Percentiles rank a stretch among this genome's conserved stretches.
phyloP scores from a whole-genome alignment of 768 basidiomycete genomes.

The Wakefieldia striispora region DNA sequence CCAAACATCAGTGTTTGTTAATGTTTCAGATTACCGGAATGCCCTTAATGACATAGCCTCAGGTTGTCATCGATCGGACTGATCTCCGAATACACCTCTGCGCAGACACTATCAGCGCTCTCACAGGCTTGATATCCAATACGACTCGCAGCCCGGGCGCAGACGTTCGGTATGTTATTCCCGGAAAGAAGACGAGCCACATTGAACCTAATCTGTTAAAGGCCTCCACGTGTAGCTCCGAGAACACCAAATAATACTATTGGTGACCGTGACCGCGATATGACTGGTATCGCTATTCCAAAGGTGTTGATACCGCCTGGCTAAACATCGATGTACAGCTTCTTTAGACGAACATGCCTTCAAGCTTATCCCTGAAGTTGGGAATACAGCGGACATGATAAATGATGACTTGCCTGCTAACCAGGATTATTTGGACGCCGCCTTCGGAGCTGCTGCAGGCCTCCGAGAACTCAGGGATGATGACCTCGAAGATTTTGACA shows the following conservation, averaged over 20 bases:
- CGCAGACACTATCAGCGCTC: conserved; percentile 68
- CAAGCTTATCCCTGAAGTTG: conserved; percentile 68
- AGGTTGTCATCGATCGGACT: conserved; percentile 59
- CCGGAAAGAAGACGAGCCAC: not conserved
- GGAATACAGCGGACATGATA: conserved; percentile 83
- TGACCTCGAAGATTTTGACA: conserved; percentile 66
- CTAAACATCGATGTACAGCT: conserved; percentile 37
- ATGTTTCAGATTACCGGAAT: not conserved
- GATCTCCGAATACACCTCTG: conserved; percentile 65
- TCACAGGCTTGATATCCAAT: conserved; percentile 56
- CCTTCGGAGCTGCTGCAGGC: conserved; percentile 77
- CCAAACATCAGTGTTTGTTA: conserved; percentile 40
- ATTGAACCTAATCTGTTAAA: conserved; percentile 6
- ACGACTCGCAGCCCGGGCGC: conserved; percentile 42
- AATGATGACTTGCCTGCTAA: conserved; percentile 90
- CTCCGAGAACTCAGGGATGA: conserved; percentile 71
- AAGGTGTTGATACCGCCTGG: not conserved
- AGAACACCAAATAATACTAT: conserved; percentile 6
- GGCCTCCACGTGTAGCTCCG: conserved; percentile 4
- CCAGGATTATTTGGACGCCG: conserved; percentile 80
- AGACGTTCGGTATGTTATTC: conserved; percentile 24
- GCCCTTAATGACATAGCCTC: conserved; percentile 1
- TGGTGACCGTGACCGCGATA: conserved; percentile 10
- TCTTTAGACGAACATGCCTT: conserved; percentile 86
- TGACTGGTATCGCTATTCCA: conserved; percentile 28